Base-by-base conservation (phyloP, 1,284 basidiomycete genomes). In the Ganoderma multipileum region DNA sequence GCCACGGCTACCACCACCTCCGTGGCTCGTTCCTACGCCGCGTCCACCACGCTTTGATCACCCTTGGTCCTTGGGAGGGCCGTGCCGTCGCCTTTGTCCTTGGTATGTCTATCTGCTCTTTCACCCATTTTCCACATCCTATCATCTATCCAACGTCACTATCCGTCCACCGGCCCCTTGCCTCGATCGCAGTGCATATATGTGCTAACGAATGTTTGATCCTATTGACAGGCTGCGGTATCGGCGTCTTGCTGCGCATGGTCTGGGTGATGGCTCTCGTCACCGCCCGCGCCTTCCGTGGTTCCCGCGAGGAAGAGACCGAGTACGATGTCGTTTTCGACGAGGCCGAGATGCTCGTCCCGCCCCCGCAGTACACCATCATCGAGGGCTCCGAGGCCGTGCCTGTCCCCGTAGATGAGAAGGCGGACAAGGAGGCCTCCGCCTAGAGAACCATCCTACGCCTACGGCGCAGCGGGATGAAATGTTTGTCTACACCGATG, bases 61-160 rank as follows among this genome's bases (percentile, higher is more conserved):
- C 86, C 5, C 85, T 94, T 18, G 91, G 92, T n/a, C 87, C 87
- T 28, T 94, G 92, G 91, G 92, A 94, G 79, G 91, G 91, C 63
- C 85, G 91, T 63, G 87, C 88, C 16, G 88, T 94, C 20, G 90
- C 92, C 6, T 94, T 94, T 69, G 91, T 94, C 67, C 84, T 94
- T 23, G 92, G 92, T 92, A 71, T 73, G 88, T 79, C 63, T 44
- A 11, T 50, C 11, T 0, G n/a, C 8, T 50, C 47, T 23, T 26
- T 11, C n/a, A 11, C 23, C 5, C 42, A 61, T 33, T 30, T 23
- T n/a, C 20, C 42, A 20, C 8, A 8, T 44, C 42, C 33, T 42
- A 9, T 65, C 30, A 16, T 26, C 23, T 18, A 3, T 26, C 36
- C 6, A 30, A 30, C 36, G 18, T 61, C 26, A n/a, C 60, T 16